phyloP scores from a whole-genome alignment of 345 rosid species.

The Geranium brycei region DNA sequence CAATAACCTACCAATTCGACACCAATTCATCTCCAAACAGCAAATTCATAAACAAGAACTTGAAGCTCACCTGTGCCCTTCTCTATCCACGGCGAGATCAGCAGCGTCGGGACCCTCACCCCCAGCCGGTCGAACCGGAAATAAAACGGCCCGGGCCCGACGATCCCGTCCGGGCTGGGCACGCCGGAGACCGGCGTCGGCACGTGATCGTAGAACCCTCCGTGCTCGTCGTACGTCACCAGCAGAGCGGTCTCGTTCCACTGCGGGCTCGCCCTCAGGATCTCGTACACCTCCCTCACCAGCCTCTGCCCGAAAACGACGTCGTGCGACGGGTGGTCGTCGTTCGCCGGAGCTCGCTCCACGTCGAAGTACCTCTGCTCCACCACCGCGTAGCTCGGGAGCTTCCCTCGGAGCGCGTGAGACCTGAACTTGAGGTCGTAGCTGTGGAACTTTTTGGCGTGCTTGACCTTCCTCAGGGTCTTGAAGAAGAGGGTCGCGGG shows the following conservation, averaged over 20 bases:
- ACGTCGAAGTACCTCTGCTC: slow-evolving; percentile 85
- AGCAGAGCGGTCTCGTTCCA: slow-evolving; percentile 89
- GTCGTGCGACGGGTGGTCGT: slow-evolving; percentile 96
- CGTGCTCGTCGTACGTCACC: slow-evolving; percentile 92
- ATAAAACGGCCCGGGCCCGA: slow-evolving; percentile 83
- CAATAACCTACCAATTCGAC: no score
- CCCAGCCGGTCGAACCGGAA: slow-evolving; percentile 86
- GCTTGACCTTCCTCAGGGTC: slow-evolving; percentile 61
- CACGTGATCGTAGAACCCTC: slow-evolving; percentile 95
- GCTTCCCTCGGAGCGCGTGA: slow-evolving; percentile 56
- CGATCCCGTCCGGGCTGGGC: slow-evolving; percentile 85
- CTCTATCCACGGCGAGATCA: slow-evolving; percentile 91
- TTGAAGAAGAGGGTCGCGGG: slow-evolving; percentile 81
- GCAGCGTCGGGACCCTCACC: slow-evolving; percentile 73
- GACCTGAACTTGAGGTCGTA: slow-evolving; percentile 46
- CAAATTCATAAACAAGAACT: no score
- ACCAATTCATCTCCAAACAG: no score
- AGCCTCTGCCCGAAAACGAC: slow-evolving; percentile 75
- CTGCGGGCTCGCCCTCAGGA: slow-evolving; percentile 79
- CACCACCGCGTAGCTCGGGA: slow-evolving; percentile 77
- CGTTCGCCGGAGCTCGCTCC: slow-evolving; percentile 59
- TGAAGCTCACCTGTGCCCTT: slow-evolving; percentile 65
- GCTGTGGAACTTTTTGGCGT: slow-evolving; percentile 52
- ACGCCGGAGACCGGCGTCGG: slow-evolving; percentile 72
- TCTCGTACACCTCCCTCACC: slow-evolving; percentile 93